These are phyloP conservation scores for Polytrichum commune DNA, from an alignment of 225 moss, liverwort and hornwort genomes.

Conservation along the genomic window DNA sequence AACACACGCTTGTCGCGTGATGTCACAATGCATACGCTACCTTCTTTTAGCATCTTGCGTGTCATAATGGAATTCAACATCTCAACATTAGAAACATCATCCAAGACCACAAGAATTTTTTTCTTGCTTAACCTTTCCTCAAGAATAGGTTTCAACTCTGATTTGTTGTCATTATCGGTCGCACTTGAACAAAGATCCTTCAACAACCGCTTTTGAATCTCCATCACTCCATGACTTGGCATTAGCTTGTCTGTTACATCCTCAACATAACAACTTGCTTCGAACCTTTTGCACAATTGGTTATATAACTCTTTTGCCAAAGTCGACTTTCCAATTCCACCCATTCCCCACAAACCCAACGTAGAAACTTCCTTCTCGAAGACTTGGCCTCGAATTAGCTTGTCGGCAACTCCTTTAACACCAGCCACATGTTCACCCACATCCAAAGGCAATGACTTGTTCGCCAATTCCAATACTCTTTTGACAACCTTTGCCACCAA, in stretches of 20 bases:
- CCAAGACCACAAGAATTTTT: neutral
- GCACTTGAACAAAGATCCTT: neutral
- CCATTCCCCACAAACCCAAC: conserved; percentile 12
- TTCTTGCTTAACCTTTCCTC: neutral
- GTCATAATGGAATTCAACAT: neutral
- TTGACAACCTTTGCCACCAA: neutral
- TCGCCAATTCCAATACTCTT: neutral
- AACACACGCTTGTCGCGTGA: neutral
- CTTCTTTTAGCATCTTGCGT: neutral
- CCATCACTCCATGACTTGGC: neutral
- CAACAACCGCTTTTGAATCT: neutral
- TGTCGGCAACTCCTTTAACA: neutral
- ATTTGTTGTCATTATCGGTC: neutral
- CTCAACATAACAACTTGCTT: neutral
- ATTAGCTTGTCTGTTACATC: neutral
- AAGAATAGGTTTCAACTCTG: neutral
- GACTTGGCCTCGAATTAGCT: neutral
- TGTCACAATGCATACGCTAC: neutral
- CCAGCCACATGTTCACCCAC: neutral
- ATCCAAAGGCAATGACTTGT: neutral
- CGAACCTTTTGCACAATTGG: neutral
- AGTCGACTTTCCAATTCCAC: conserved; percentile 10
- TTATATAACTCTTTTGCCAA: conserved; percentile 9
- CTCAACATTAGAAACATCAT: neutral
- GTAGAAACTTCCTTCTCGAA: neutral